Evolutionary conservation across 2,329 filamentous ascomycete species (phyloP).

Genomic region (Apiospora sp.): DNA sequence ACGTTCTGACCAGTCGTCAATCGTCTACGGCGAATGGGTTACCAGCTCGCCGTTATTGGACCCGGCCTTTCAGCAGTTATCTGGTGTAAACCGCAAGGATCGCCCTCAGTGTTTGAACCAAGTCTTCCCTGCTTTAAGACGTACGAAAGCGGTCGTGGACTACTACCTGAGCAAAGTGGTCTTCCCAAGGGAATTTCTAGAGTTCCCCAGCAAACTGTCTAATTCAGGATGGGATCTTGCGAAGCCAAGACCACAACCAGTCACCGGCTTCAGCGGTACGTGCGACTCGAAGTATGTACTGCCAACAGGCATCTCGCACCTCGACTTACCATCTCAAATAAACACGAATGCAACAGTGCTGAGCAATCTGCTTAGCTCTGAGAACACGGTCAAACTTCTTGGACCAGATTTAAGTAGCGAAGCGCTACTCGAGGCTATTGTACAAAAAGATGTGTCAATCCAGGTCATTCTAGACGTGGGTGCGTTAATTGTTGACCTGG

Average conservation of each 20-base stretch:
- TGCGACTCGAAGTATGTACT: slow-evolving; percentile 68
- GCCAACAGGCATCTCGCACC: slow-evolving; percentile 62
- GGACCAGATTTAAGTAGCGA: slow-evolving; percentile 25
- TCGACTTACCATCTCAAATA: slow-evolving; percentile 60
- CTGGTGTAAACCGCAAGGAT: slow-evolving; percentile 67
- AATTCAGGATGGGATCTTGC: slow-evolving; percentile 76
- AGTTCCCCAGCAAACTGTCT: slow-evolving; percentile 70
- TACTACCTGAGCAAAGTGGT: slow-evolving; percentile 67
- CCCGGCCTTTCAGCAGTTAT: slow-evolving; percentile 48
- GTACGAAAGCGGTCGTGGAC: slow-evolving; percentile 64
- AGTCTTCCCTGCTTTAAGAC: slow-evolving; percentile 62
- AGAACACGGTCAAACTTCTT: slow-evolving; percentile 51
- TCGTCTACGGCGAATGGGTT: slow-evolving; percentile 61
- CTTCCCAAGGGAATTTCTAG: slow-evolving; percentile 67
- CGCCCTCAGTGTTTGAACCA: slow-evolving; percentile 50
- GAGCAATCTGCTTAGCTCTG: slow-evolving; percentile 59
- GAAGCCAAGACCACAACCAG: slow-evolving; percentile 53
- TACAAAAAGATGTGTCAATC: slow-evolving; percentile 36
- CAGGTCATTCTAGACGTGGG: slow-evolving; percentile 76
- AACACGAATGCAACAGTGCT: slow-evolving; percentile 76
- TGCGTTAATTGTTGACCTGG: slow-evolving; percentile 71
- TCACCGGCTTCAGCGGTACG: slow-evolving; percentile 75
- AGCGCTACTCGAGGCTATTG: neutral
- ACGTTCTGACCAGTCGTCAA: slow-evolving; percentile 57
- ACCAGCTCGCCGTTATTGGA: slow-evolving; percentile 44